Base-by-base conservation (phyloP, 805 yeast genomes). In the Candida taoyuanica region DNA sequence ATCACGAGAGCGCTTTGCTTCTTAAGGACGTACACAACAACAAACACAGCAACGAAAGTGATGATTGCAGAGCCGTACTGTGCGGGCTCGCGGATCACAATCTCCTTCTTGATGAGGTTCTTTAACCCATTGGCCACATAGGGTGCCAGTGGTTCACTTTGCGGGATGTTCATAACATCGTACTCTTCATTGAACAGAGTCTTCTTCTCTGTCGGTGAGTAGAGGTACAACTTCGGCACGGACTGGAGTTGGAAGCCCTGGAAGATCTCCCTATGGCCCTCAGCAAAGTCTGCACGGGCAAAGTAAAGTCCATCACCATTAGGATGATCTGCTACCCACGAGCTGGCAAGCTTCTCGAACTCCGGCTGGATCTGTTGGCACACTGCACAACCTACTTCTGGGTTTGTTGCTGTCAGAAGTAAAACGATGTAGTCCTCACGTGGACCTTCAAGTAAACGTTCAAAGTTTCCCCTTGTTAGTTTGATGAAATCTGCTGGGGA, bases 181-280 rank as follows among this genome's bases (percentile, higher is more conserved):
- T 46, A 59, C 5, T 50, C 52, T 14, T 48, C 42, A 5, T 59
- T 56, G 32, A 51, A 39, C 17, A 58, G 56, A 32, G 69, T 74
- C 6, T 73, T 75, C 14, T 65, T 59, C 1, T 56, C 55, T 11
- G 77, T 67, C 16, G 89, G 84, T 1, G 67, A 60, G 58, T 76
- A 82, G 40, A 81, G 56, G 59, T 67, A 80, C 31, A 88, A 54
- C 54, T 84, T 79, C 21, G 98, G 98, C 19, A 91, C 95, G 39
- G 78, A 78, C 48, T 74, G 74, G 50, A 91, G 62, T 24, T 71
- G 58, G 57, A 65, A 68, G 17, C 46, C 53, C 38, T 58, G 56
- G 53, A 68, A 66, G 7, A 65, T 53, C 49, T 82, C 65, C 13
- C 65, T 63, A 50, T 70, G 71, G 13, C 78, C 70, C 33, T 76